A percentile compares a stretch with the other conserved stretches of the same genome.
Evolutionary conservation across 768 basidiomycete species (phyloP).

Genomic region (Panaeolus papilionaceus): DNA sequence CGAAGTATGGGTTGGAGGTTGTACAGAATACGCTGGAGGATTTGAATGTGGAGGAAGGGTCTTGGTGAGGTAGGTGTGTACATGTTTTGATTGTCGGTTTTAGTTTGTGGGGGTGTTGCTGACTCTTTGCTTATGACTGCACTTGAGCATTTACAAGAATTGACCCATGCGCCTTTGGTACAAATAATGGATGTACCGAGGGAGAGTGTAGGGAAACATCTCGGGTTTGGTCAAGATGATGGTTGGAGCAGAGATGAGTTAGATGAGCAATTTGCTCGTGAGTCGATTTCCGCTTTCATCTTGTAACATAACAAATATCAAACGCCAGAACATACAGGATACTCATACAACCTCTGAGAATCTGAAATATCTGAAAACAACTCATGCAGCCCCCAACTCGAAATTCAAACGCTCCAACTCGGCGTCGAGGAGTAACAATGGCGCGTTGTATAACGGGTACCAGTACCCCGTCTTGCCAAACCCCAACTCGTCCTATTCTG

Average conservation of each 20-base stretch:
- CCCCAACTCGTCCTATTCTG: not conserved
- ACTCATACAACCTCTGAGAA: constrained; percentile 63
- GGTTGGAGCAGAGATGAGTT: constrained; percentile 62
- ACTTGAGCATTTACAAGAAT: constrained; percentile 50
- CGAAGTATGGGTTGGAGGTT: constrained; percentile 92
- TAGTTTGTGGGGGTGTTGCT: not conserved
- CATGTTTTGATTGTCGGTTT: constrained; percentile 29
- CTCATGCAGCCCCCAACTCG: constrained; percentile 29
- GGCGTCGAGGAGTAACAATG: not conserved
- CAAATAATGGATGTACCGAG: too few relatives aligned
- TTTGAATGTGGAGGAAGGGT: constrained; percentile 80
- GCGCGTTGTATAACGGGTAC: not conserved
- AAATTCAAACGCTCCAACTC: not conserved
- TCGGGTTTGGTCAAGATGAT: constrained; percentile 60
- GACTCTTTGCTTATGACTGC: constrained; percentile 32
- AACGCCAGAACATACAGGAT: constrained; percentile 64
- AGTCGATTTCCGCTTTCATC: constrained; percentile 33
- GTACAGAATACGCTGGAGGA: constrained; percentile 95
- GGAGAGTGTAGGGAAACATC: constrained; percentile 67
- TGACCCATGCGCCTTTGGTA: constrained; percentile 78
- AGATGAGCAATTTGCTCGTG: constrained; percentile 78
- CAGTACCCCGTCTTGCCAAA: not conserved
- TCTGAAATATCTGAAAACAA: constrained; percentile 50
- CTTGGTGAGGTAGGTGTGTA: constrained; percentile 76
- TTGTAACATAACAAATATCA: not conserved